Evolutionary conservation across 495 filamentous ascomycete genomes (phyloP).

Genomic region (Delitschia confertaspora): DNA sequence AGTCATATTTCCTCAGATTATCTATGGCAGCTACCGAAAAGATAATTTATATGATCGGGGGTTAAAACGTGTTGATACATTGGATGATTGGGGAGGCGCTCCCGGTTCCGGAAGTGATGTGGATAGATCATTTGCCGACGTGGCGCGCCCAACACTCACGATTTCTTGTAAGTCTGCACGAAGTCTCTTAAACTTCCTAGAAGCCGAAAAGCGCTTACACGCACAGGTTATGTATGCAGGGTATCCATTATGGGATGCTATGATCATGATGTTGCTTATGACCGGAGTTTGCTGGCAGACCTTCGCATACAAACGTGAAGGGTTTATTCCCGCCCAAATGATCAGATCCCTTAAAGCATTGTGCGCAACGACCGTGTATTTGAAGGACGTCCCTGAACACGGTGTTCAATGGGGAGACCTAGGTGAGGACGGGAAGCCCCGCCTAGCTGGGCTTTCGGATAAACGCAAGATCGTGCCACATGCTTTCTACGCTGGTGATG

Average conservation of each 20-base stretch:
- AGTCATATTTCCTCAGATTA: slow-evolving; percentile 20
- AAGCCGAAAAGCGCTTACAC: slow-evolving; percentile 5
- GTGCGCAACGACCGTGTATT: slow-evolving; percentile 15
- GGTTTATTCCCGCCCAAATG: slow-evolving; percentile 26
- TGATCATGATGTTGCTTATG: slow-evolving; percentile 20
- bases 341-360: slow-evolving; percentile 17
- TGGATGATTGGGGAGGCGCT: slow-evolving; percentile 26
- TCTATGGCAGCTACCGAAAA: slow-evolving; percentile 20
- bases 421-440: slow-evolving; percentile 15
- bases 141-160: slow-evolving; percentile 19
- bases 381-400: slow-evolving; percentile 17
- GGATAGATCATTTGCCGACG: slow-evolving; percentile 5
- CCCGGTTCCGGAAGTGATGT: slow-evolving; percentile 18
- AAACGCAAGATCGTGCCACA: slow-evolving; percentile 10
- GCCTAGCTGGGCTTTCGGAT: slow-evolving; percentile 20
- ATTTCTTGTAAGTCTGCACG: slow-evolving; percentile 11
- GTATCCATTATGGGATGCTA: slow-evolving; percentile 22
- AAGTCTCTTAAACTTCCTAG: neutral
- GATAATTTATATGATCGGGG: slow-evolving; percentile 19
- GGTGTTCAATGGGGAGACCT: slow-evolving; percentile 24
- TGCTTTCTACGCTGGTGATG: slow-evolving; percentile 18
- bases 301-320: slow-evolving; percentile 23
- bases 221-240: slow-evolving; percentile 19
- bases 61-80: slow-evolving; percentile 20
- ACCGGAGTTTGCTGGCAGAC: slow-evolving; percentile 22